Conservation (phyloP, 768 basidiomycete species). For the Phylloporus scabripes region DNA sequence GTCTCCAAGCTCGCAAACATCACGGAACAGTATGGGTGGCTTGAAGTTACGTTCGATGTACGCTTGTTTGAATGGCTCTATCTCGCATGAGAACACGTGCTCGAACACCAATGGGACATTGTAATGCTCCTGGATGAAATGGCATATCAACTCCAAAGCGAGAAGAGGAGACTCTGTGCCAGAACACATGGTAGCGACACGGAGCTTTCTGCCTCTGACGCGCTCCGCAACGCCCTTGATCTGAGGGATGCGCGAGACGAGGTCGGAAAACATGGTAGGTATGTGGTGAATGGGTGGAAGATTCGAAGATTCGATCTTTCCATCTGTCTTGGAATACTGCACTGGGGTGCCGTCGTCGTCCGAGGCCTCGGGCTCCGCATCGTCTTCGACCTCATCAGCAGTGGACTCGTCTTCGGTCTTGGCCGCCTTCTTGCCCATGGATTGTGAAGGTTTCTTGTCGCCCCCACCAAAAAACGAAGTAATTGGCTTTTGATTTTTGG, state of each 20-base stretch:
- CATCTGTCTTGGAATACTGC: slow-evolving; percentile 34
- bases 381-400: slow-evolving; percentile 32
- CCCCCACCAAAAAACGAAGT: slow-evolving; percentile 47
- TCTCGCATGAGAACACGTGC: slow-evolving; percentile 96
- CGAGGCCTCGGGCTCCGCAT: slow-evolving; percentile 30
- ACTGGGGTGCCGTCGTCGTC: slow-evolving; percentile 29
- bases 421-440: slow-evolving; percentile 23
- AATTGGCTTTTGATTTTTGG: slow-evolving; percentile 49
- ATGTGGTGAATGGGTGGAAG: slow-evolving; percentile 74
- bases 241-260: slow-evolving; percentile 59
- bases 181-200: slow-evolving; percentile 96
- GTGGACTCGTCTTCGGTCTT: slow-evolving; percentile 30
- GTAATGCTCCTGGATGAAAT: slow-evolving; percentile 65
- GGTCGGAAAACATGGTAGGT: slow-evolving; percentile 69
- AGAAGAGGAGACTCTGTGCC: slow-evolving; percentile 94
- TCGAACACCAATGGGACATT: slow-evolving; percentile 64
- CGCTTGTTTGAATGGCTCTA: slow-evolving; percentile 95
- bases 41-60: slow-evolving; percentile 96
- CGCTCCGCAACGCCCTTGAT: slow-evolving; percentile 63
- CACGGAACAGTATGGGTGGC: slow-evolving; percentile 87
- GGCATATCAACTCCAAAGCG: slow-evolving; percentile 79
- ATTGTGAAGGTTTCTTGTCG: slow-evolving; percentile 25
- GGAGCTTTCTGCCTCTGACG: slow-evolving; percentile 73
- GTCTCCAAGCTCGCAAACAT: slow-evolving; percentile 85
- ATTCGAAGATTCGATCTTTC: slow-evolving; percentile 48